These are phyloP conservation scores for Geranium brycei DNA, from an alignment of 345 rosid genomes.

Conservation along the genomic window DNA sequence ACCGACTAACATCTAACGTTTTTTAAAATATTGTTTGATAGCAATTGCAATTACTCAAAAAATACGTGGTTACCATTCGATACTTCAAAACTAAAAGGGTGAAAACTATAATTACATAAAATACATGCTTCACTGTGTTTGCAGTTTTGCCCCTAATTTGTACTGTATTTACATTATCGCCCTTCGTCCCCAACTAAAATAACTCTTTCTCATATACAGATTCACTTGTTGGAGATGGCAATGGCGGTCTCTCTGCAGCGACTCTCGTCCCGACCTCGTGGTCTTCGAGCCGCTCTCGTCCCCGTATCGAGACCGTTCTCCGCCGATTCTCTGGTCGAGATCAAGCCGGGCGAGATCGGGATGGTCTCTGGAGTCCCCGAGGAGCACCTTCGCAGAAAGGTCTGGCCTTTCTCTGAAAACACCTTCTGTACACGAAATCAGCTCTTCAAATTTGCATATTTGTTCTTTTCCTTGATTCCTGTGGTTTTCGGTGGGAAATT, in stretches of 20 bases:
- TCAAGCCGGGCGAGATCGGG: constrained; percentile 77
- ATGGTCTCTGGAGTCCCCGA: constrained; percentile 84
- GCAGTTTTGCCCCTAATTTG: neutral
- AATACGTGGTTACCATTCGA: too few relatives aligned
- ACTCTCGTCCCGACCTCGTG: constrained; percentile 22
- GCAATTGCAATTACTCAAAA: too few relatives aligned
- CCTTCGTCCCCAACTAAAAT: neutral
- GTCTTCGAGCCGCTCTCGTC: constrained; percentile 16
- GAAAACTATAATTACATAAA: too few relatives aligned
- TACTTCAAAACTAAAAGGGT: too few relatives aligned
- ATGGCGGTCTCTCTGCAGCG: constrained; percentile 56
- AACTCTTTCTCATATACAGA: neutral
- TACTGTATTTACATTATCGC: neutral
- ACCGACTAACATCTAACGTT: too few relatives aligned
- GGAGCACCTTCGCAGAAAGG: constrained; percentile 67
- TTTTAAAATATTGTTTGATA: too few relatives aligned
- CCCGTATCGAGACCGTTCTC: constrained; percentile 34
- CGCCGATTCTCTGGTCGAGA: constrained; percentile 57
- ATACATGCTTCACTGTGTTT: too few relatives aligned
- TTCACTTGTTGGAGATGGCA: constrained; percentile 7
- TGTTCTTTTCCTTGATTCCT: neutral
- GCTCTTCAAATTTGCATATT: neutral
- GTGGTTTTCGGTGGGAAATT: neutral
- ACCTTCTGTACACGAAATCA: neutral
- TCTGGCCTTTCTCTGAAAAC: constrained; percentile 6